Evolutionary conservation across 202 grass and related monocot species (phyloP).

Genomic region (Elaeis oleifera): DNA sequence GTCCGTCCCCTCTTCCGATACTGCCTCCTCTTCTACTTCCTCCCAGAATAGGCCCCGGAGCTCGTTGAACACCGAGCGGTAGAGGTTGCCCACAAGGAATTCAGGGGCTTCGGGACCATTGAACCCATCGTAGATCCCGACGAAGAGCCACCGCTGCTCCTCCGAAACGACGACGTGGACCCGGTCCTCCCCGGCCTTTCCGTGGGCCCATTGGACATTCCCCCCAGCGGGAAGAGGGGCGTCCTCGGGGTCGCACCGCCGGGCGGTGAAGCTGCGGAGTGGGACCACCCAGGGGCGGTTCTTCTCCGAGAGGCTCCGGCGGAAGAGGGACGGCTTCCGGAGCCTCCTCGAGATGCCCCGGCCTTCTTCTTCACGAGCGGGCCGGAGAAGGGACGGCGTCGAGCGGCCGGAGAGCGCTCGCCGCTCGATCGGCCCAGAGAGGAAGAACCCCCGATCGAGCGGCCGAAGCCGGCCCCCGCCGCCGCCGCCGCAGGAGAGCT

Average conservation of each 20-base stretch:
- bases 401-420: conserved; percentile 63
- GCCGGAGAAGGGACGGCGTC: conserved; percentile 67
- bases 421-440: conserved; percentile 79
- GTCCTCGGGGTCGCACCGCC: not conserved
- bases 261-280: conserved; percentile 29
- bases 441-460: conserved; percentile 39
- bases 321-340: conserved; percentile 53
- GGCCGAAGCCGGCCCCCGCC: conserved; percentile 8
- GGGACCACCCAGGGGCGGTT: conserved; percentile 60
- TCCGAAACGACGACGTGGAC: conserved; percentile 83
- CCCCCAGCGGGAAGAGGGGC: not conserved
- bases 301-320: conserved; percentile 70
- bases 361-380: conserved; percentile 34
- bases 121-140: conserved; percentile 96
- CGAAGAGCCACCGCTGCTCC: conserved; percentile 86
- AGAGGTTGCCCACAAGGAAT: conserved; percentile 79
- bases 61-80: conserved; percentile 55
- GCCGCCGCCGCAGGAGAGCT: conserved; percentile 12
- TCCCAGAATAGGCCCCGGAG: conserved; percentile 79
- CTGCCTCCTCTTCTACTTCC: conserved; percentile 12
- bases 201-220: conserved; percentile 85
- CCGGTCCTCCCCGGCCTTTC: conserved; percentile 76
- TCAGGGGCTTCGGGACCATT: conserved; percentile 86
- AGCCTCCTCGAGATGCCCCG: conserved; percentile 33
- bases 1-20: conserved; percentile 3